Evolutionary conservation across 169 alveolate species (phyloP), one percentile per base, ranked within the genome.

Genomic region (Cryptosporidium xiaoi): DNA sequence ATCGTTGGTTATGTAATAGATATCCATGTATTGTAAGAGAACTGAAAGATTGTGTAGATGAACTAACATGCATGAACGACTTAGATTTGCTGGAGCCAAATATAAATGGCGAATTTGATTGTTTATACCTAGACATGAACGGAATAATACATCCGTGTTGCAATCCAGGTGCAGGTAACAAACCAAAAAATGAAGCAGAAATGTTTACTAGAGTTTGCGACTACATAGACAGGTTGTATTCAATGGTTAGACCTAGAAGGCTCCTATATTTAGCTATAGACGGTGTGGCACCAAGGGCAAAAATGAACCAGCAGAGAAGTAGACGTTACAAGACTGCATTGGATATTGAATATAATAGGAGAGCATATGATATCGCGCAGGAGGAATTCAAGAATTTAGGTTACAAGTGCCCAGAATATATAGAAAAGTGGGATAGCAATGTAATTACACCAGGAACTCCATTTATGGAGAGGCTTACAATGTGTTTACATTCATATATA

Each of bases 201-300:
- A 97, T 97, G 98, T 95, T 93, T 83, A 93, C 95, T 82, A 94
- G 95, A 90, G 93, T 96, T 18, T 96, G 97, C 90, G 93, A 92
- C 68, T 96, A 97, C 71, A 93, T 98, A 3, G 99, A 97, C 90
- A 92, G 97, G 58, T 90, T 98, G 65, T 93, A 97, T 58, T 95
- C 96, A 71, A 92, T 97, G 83, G 93, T 98, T 10, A 95, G 97
- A 66, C 99, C 99, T 15, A 93, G 95, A 90, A 95, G 94, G 68
- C 84, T 98, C 82, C 90, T 98, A 15, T 97, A 95, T 91, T 91
- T 99, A 91, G 99, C 99, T 4, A 95, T 97, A 46, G 99, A 98
- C 83, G 99, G 99, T 7, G 99, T 98, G 3, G 99, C 99, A 18
- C 99, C 99, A 8, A 94, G 99, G 68, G 99, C 99, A 1, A 99